phyloP scores from a whole-genome alignment of 495 filamentous ascomycete genomes.

The Antarctomyces pellizariae region DNA sequence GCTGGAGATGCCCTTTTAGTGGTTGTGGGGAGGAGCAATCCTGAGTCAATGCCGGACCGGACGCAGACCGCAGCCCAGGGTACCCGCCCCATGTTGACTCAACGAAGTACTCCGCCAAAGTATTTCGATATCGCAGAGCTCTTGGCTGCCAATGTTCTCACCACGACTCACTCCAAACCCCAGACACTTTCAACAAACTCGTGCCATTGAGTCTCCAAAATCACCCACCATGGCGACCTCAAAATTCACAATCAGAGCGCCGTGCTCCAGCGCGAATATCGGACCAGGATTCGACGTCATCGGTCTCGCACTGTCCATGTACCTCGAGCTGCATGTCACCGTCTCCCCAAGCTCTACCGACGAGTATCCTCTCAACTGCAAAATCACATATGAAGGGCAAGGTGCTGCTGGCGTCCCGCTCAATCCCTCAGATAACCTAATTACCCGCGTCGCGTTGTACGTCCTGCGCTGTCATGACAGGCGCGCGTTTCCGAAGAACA shows the following conservation, averaged over 20 bases:
- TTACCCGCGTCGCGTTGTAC: conserved; percentile 79
- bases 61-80: too few species aligned
- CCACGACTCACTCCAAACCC: too few species aligned
- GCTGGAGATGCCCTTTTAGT: too few species aligned
- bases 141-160: too few species aligned
- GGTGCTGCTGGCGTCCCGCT: conserved; percentile 51
- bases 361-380: conserved; percentile 52
- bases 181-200: too few species aligned
- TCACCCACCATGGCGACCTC: too few species aligned
- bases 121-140: too few species aligned
- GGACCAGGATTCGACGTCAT: conserved; percentile 95
- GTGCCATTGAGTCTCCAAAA: too few species aligned
- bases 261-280: conserved; percentile 90
- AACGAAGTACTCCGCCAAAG: too few species aligned
- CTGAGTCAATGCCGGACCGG: too few species aligned
- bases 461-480: conserved; percentile 76
- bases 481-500: conserved; percentile 57
- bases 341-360: conserved; percentile 33
- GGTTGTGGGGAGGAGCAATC: too few species aligned
- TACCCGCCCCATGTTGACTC: too few species aligned
- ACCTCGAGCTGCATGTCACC: conserved; percentile 62
- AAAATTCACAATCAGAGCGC: conserved; percentile 15
- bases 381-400: conserved; percentile 69
- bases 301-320: conserved; percentile 76
- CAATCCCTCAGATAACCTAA: conserved; percentile 60